These are phyloP conservation scores for Podospora fimiseda DNA, from an alignment of 495 filamentous ascomycete species.

Conservation along the genomic window DNA sequence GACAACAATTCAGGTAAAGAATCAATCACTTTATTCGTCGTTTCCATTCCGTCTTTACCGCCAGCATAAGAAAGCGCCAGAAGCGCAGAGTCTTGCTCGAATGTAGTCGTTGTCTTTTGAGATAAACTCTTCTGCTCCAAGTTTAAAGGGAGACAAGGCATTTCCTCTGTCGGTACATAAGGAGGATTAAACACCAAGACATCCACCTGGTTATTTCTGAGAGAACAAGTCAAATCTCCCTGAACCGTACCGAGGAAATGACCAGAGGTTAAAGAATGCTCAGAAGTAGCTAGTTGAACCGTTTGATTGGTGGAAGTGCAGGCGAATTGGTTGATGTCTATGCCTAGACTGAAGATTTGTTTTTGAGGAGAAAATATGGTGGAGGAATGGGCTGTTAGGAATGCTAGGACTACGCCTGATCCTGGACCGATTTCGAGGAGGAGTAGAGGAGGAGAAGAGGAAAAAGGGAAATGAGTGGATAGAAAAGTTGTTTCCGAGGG, in stretches of 20 bases:
- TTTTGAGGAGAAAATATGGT: conserved; percentile 66
- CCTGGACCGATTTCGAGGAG: conserved; percentile 85
- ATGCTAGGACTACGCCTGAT: conserved; percentile 85
- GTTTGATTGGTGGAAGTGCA: conserved; percentile 64
- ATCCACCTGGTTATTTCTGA: conserved; percentile 58
- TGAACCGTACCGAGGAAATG: conserved; percentile 55
- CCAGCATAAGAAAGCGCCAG: conserved; percentile 86
- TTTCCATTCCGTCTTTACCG: conserved; percentile 86
- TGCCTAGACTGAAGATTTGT: conserved; percentile 63
- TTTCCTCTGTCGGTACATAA: conserved; percentile 78
- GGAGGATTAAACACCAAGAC: conserved; percentile 94
- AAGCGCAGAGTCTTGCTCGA: conserved; percentile 68
- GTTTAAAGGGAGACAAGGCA: conserved; percentile 42
- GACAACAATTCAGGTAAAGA: conserved; percentile 58
- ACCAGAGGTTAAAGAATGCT: conserved; percentile 9
- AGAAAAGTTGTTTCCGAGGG: conserved; percentile 66
- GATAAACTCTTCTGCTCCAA: background rate
- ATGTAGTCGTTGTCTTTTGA: conserved; percentile 26
- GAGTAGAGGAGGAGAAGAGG: conserved; percentile 45
- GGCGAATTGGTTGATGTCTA: conserved; percentile 78
- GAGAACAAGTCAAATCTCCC: conserved; percentile 56
- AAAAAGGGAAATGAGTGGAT: conserved; percentile 47
- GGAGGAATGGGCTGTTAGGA: conserved; percentile 67
- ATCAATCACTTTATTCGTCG: conserved; percentile 69
- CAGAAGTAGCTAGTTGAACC: conserved; percentile 42